A percentile compares a stretch with the other conserved stretches of the same genome.
phyloP scores from a whole-genome alignment of 257 asterid genomes.

The Paraleonurus japonicus region DNA sequence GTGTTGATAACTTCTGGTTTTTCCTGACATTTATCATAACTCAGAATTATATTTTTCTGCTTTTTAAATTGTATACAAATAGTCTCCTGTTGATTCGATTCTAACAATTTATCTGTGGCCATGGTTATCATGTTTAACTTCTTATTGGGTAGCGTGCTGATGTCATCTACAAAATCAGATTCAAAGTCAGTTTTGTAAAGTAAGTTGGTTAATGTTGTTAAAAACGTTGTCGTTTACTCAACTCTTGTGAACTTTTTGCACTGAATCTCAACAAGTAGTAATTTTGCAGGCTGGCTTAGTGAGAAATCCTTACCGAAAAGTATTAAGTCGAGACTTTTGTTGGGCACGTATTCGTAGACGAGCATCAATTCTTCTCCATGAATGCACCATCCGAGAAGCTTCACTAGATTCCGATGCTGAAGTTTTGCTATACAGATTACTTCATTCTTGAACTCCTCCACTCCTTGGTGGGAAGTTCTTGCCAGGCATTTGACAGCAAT shows the following conservation, averaged over 20 bases:
- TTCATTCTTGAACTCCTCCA: conserved; percentile 44
- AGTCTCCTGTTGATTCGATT: no score
- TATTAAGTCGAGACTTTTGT: conserved; percentile 25
- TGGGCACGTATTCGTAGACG: not conserved
- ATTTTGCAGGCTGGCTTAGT: not conserved
- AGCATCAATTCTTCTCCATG: conserved; percentile 31
- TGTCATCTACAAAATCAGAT: no score
- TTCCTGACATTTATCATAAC: no score
- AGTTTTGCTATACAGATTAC: conserved; percentile 36
- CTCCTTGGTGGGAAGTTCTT: conserved; percentile 38
- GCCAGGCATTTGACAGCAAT: conserved; percentile 43
- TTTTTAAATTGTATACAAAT: no score
- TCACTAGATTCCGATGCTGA: conserved; percentile 52
- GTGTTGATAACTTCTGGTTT: no score
- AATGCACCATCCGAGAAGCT: conserved; percentile 42
- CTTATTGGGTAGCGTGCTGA: not conserved
- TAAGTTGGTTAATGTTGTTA: no score
- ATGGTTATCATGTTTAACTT: not conserved
- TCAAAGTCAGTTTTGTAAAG: no score
- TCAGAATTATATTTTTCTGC: no score
- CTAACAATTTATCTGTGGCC: no score
- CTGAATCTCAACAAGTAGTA: not conserved
- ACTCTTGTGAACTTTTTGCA: no score
- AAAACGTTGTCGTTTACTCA: no score
- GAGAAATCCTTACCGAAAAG: conserved; percentile 28